Conservation (phyloP, 495 filamentous ascomycete genomes). For the Xylaria sp. region DNA sequence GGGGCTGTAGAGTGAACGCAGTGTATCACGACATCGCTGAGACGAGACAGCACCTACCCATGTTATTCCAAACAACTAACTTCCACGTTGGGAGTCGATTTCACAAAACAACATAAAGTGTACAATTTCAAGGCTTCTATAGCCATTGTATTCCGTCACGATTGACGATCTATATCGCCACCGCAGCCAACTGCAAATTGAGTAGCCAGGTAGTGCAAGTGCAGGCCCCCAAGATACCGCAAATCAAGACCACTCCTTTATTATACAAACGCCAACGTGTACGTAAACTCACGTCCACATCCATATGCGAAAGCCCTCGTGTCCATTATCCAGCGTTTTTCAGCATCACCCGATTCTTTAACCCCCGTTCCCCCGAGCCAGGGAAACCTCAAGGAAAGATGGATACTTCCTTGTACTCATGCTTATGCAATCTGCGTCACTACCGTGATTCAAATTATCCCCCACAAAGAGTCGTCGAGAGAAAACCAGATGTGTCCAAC, state of each 20-base stretch:
- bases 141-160: background rate
- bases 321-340: conserved; percentile 5
- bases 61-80: background rate
- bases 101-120: background rate
- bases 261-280: conserved; percentile 12
- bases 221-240: background rate
- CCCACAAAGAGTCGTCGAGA: background rate
- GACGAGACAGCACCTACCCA: background rate
- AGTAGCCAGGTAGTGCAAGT: background rate
- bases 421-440: background rate
- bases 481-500: background rate
- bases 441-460: background rate
- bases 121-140: background rate
- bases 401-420: background rate
- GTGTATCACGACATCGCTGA: background rate
- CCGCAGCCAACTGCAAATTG: background rate
- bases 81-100: background rate
- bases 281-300: background rate
- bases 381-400: background rate
- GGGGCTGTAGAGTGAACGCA: background rate
- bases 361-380: background rate
- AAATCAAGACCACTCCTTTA: conserved; percentile 11
- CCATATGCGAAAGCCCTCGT: background rate
- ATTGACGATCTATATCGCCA: background rate
- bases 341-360: background rate